A percentile compares a stretch with the other conserved stretches of the same genome.
Evolutionary conservation across 495 filamentous ascomycete species (phyloP).

Genomic region (Achaetomiella virescens): DNA sequence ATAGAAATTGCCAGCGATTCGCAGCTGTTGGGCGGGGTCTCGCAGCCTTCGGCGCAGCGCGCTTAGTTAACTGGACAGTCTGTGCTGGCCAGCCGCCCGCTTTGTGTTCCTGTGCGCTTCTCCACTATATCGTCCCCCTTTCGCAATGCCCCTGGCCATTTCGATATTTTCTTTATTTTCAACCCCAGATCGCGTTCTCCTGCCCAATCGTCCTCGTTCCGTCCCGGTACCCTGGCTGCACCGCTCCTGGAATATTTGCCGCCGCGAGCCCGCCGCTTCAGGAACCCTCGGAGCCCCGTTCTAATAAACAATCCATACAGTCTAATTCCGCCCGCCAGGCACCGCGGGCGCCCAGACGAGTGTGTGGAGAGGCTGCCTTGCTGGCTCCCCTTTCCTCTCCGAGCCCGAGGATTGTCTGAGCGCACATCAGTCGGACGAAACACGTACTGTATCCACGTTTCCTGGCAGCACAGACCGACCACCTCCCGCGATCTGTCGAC

Average conservation of each 20-base stretch:
- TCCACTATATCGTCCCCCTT: not conserved
- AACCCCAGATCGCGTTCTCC: not conserved
- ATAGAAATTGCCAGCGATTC: too few species aligned
- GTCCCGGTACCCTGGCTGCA: not conserved
- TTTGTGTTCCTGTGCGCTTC: not conserved
- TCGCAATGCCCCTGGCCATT: not conserved
- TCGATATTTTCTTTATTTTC: not conserved
- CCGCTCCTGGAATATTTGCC: not conserved
- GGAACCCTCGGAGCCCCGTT: not conserved
- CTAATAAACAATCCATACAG: constrained; percentile 1
- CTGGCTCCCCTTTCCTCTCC: not conserved
- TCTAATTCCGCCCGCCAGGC: not conserved
- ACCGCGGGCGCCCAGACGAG: not conserved
- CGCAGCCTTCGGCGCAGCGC: constrained; percentile 2
- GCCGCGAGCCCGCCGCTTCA: constrained; percentile 4
- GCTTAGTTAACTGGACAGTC: not conserved
- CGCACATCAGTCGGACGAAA: constrained; percentile 1
- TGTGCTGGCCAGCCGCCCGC: not conserved
- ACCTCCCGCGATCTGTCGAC: not conserved
- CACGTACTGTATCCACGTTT: not conserved
- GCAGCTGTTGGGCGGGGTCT: not conserved
- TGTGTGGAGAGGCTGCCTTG: not conserved
- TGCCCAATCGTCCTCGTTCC: not conserved
- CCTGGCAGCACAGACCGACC: not conserved
- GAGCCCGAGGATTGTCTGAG: not conserved